Conservation (phyloP, 352 stramenopile genomes). For the Halophytophthora polymorphica region DNA sequence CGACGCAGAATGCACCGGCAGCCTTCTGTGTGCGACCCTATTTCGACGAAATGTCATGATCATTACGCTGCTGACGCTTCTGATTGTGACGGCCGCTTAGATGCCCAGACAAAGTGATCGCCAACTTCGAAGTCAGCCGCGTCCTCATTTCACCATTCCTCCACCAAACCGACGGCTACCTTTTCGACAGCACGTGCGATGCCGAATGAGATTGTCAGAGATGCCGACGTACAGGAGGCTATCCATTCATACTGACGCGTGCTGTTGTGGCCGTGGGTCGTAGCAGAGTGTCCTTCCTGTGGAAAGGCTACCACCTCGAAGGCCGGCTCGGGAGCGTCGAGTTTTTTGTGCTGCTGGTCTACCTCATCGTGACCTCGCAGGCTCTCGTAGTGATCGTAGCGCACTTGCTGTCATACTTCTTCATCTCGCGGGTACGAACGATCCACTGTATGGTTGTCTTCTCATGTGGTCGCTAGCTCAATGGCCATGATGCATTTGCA, state of each 20-base stretch:
- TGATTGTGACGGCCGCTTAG: no score
- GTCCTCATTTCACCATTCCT: slow-evolving; percentile 76
- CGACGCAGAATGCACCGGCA: no score
- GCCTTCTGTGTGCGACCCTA: no score
- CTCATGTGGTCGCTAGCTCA: not conserved
- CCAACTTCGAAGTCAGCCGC: slow-evolving; percentile 30
- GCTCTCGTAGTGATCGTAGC: slow-evolving; percentile 46
- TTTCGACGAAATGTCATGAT: no score
- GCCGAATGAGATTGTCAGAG: no score
- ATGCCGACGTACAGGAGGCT: not conserved
- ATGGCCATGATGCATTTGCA: no score
- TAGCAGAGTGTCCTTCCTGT: slow-evolving; percentile 71
- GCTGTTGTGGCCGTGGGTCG: slow-evolving; percentile 10
- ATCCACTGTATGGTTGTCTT: slow-evolving; percentile 9
- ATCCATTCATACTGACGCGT: slow-evolving; percentile 1
- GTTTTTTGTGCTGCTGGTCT: slow-evolving; percentile 47
- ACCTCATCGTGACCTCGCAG: slow-evolving; percentile 65
- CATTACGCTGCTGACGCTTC: no score
- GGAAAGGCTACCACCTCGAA: slow-evolving; percentile 84
- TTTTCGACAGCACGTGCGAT: slow-evolving; percentile 93
- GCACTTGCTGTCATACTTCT: slow-evolving; percentile 28
- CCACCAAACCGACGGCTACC: slow-evolving; percentile 79
- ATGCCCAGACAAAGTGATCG: slow-evolving; percentile 61
- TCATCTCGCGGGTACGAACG: slow-evolving; percentile 18
- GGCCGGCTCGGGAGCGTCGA: slow-evolving; percentile 39